Percentiles rank a stretch among this genome's conserved stretches.
Conservation (phyloP, 768 basidiomycete species). For the Serendipita sp. region DNA sequence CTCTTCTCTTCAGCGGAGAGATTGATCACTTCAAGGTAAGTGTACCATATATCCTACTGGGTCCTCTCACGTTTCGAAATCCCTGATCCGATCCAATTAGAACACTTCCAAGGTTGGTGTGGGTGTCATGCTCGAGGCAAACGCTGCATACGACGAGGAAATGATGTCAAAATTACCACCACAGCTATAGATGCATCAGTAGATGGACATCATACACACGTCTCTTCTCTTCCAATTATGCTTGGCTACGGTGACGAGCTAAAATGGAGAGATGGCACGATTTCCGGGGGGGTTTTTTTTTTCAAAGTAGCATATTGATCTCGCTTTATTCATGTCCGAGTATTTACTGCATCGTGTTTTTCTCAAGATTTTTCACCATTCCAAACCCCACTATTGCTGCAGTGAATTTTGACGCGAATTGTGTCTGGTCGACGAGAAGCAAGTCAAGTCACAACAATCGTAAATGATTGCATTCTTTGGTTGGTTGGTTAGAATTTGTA, state of each 20-base stretch:
- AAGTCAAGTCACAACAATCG: too few species aligned
- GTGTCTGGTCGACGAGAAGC: too few species aligned
- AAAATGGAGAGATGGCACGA: background rate
- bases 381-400: too few species aligned
- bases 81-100: constrained; percentile 26
- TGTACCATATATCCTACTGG: background rate
- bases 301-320: too few species aligned
- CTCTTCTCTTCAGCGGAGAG: constrained; percentile 89
- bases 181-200: constrained; percentile 5
- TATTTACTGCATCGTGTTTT: background rate
- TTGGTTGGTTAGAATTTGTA: too few species aligned
- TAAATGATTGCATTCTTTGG: too few species aligned
- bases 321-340: background rate
- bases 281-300: too few species aligned
- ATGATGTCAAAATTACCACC: constrained; percentile 16
- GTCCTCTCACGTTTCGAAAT: background rate
- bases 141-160: constrained; percentile 18
- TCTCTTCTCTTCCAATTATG: too few species aligned
- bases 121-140: constrained; percentile 88
- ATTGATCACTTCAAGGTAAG: constrained; percentile 95
- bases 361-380: background rate
- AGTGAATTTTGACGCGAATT: too few species aligned
- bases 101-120: constrained; percentile 89
- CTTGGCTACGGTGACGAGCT: background rate
- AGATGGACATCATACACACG: background rate